Percentiles rank a stretch among this genome's conserved stretches.
These are phyloP conservation scores for Nemania sp. DNA, from an alignment of 2,329 filamentous ascomycete species.

Conservation along the genomic window DNA sequence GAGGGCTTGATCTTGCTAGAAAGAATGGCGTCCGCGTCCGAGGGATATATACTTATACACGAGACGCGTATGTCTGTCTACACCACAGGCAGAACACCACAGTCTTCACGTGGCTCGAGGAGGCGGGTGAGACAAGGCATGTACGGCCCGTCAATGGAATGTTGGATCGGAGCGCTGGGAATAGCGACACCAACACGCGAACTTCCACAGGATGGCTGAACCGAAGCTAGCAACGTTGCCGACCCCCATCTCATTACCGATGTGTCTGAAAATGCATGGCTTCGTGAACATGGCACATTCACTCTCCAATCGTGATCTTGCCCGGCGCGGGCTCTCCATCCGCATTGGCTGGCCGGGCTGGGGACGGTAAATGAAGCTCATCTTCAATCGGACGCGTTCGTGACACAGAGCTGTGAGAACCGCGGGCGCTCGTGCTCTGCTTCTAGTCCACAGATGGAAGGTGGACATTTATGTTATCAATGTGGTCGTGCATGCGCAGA, in stretches of 20 bases:
- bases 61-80: conserved; percentile 5
- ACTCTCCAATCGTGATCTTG: conserved; percentile 19
- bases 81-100: conserved; percentile 1
- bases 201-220: conserved; percentile 11
- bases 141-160: conserved; percentile 15
- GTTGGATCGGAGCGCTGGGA: conserved; percentile 14
- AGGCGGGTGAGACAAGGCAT: conserved; percentile 17
- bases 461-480: conserved; percentile 27
- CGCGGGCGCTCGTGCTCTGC: conserved; percentile 28
- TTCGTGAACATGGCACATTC: conserved; percentile 17
- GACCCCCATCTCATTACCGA: conserved; percentile 15
- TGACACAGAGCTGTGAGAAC: conserved; percentile 19
- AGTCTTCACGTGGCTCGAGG: conserved; percentile 30
- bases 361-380: conserved; percentile 27
- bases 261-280: conserved; percentile 16
- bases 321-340: conserved; percentile 13
- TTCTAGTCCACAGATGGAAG: conserved; percentile 36
- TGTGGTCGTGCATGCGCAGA: conserved; percentile 31
- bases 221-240: conserved; percentile 37
- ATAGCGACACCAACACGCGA: conserved; percentile 8
- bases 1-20: conserved; percentile 8
- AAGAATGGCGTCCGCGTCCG: too few species aligned
- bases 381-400: conserved; percentile 20
- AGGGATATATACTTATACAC: conserved; percentile 24
- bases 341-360: conserved; percentile 22